These are phyloP conservation scores for Fusarium denticulatum DNA, from an alignment of 2,329 filamentous ascomycete species.

Conservation along the genomic window DNA sequence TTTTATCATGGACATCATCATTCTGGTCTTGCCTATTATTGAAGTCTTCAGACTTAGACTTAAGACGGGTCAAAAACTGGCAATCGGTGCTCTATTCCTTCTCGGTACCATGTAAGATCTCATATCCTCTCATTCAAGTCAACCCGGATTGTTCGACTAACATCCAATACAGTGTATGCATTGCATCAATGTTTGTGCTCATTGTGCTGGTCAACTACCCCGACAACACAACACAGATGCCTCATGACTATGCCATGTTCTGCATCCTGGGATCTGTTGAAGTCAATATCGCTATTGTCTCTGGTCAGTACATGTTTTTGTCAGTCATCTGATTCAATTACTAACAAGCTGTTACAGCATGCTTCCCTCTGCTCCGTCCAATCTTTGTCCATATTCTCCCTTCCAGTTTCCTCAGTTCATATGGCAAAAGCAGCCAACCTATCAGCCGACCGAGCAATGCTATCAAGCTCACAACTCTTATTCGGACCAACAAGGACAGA, in stretches of 20 bases:
- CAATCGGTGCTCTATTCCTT: slow-evolving; percentile 2
- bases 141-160: background rate
- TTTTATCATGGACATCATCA: slow-evolving; percentile 46
- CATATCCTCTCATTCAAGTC: fast-evolving
- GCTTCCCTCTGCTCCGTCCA: slow-evolving; percentile 34
- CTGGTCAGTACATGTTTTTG: background rate
- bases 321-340: fast-evolving
- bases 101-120: slow-evolving; percentile 6
- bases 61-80: background rate
- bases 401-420: slow-evolving; percentile 21
- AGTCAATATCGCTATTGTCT: slow-evolving; percentile 36
- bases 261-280: slow-evolving; percentile 28
- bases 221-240: slow-evolving; percentile 20
- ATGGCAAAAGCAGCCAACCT: slow-evolving; percentile 23
- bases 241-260: slow-evolving; percentile 34
- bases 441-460: slow-evolving; percentile 26
- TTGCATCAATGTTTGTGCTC: slow-evolving; percentile 28
- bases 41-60: slow-evolving; percentile 5
- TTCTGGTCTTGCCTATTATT: slow-evolving; percentile 45
- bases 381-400: slow-evolving; percentile 32
- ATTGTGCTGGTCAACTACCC: slow-evolving; percentile 16
- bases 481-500: slow-evolving; percentile 1
- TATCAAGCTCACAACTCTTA: slow-evolving; percentile 20
- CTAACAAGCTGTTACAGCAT: slow-evolving; percentile 7
- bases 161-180: slow-evolving; percentile 6